Evolutionary conservation across 805 yeast genomes (phyloP), one percentile per base, ranked within the genome.

Genomic region (Kuraishia molischiana): DNA sequence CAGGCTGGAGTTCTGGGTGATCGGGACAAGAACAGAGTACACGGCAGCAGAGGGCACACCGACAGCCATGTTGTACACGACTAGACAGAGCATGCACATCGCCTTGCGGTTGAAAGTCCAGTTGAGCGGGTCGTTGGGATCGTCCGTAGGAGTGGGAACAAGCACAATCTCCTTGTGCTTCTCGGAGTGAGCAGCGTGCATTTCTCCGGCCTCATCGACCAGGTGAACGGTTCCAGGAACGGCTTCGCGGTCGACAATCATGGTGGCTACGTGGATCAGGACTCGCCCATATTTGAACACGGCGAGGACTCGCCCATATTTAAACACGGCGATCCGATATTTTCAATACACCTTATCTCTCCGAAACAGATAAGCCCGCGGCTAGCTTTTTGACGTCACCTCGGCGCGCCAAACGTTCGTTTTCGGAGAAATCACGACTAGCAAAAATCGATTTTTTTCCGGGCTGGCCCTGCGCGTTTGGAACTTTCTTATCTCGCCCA

Each of bases 101-200:
- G 53, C 47, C 43, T 72, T 72, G 30, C 77, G 58, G 21, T 47
- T 42, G 17, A 45, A 48, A 2, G 67, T 38, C 82, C 82, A 75
- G 47, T 70, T 73, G 38, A 75, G 55, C 1, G 81, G 81, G 44
- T 76, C 82, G 43, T 74, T 67, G 2, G 79, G 77, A 38, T 74
- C 73, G 31, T 64, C 67, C 0, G 77, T 64, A 2, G 82, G 82
- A 18, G 68, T 70, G 18, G 82, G 82, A 21, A 69, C 62, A 33
- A 74, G 56, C n/a, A 75, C 68, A 36, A 73, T 64, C 34, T 56
- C 51, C 11, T 44, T 40, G 22, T 22, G 18, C 32, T 50, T 44
- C 24, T 56, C 53, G 2, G 59, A 64, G 32, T 61, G 58, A 17
- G 20, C 36, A 3, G 22, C 19, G 58, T 67, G 0, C 18, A 15